Conservation (phyloP, 495 filamentous ascomycete genomes). For the Xylaria nigripes region DNA sequence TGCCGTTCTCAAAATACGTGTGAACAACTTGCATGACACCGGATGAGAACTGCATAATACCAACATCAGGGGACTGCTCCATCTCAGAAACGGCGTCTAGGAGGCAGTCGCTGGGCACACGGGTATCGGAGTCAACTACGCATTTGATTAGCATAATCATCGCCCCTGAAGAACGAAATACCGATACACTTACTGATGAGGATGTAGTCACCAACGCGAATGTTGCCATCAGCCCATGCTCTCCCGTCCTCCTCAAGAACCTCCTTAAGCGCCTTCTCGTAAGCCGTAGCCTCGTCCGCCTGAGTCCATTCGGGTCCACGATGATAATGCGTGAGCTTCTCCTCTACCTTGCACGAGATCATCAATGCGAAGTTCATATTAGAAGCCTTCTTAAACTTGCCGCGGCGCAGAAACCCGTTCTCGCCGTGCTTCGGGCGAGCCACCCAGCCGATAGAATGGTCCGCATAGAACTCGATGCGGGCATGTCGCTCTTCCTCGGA, state of each 20-base stretch:
- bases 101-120: slow-evolving; percentile 64
- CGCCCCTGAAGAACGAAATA: not conserved
- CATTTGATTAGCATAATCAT: not conserved
- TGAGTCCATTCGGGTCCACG: slow-evolving; percentile 57
- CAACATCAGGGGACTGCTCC: slow-evolving; percentile 71
- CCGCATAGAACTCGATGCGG: slow-evolving; percentile 59
- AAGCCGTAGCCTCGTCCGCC: slow-evolving; percentile 59
- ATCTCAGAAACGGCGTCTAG: slow-evolving; percentile 72
- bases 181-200: slow-evolving; percentile 38
- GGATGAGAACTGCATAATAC: slow-evolving; percentile 73
- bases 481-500: slow-evolving; percentile 55
- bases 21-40: slow-evolving; percentile 76
- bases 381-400: slow-evolving; percentile 69
- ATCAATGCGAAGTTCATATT: slow-evolving; percentile 82
- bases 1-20: slow-evolving; percentile 66
- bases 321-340: slow-evolving; percentile 50
- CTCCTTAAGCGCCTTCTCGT: slow-evolving; percentile 58
- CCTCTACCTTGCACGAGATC: slow-evolving; percentile 67
- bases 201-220: slow-evolving; percentile 74
- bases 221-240: slow-evolving; percentile 73
- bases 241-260: slow-evolving; percentile 62
- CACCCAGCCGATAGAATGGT: slow-evolving; percentile 75
- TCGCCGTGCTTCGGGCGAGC: slow-evolving; percentile 58
- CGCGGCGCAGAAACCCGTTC: slow-evolving; percentile 53
- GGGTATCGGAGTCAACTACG: slow-evolving; percentile 67